Evolutionary conservation across 139 green algal species (phyloP).

Genomic region (Picochlorum costavermella): DNA sequence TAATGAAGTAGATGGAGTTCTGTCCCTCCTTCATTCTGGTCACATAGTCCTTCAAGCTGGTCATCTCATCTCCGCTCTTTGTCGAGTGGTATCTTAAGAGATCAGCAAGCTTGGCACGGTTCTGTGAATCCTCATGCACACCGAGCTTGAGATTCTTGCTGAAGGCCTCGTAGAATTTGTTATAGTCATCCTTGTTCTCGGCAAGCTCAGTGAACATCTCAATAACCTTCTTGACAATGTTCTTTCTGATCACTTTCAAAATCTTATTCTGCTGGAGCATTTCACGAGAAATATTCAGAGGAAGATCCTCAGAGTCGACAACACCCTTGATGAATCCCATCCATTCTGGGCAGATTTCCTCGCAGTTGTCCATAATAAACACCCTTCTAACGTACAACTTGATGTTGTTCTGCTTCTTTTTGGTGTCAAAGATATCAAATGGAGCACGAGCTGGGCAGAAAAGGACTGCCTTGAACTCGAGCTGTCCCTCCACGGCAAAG

Average conservation of each 20-base stretch:
- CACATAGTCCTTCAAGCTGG: constrained; percentile 98
- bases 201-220: constrained; percentile 74
- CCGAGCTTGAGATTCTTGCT: constrained; percentile 99
- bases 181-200: constrained; percentile 99
- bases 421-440: constrained; percentile 98
- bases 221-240: constrained; percentile 98
- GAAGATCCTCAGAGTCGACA: constrained; percentile 97
- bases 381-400: constrained; percentile 99
- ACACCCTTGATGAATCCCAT: constrained; percentile 96
- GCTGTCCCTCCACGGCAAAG: constrained; percentile 96
- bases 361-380: constrained; percentile 99
- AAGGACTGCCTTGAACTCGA: constrained; percentile 98
- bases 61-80: constrained; percentile 97
- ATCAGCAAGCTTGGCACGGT: constrained; percentile 96
- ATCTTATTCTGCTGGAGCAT: constrained; percentile 99
- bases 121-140: constrained; percentile 92
- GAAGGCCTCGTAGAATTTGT: constrained; percentile 99
- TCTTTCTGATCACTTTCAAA: constrained; percentile 99
- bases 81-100: constrained; percentile 88
- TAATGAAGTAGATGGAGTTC: constrained; percentile 99
- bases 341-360: constrained; percentile 96
- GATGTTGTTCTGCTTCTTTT: constrained; percentile 97
- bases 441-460: constrained; percentile 90
- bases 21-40: constrained; percentile 99
- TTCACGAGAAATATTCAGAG: constrained; percentile 99